Conservation (phyloP, 2,329 filamentous ascomycete genomes). For the Sordariomycetes sp. region DNA sequence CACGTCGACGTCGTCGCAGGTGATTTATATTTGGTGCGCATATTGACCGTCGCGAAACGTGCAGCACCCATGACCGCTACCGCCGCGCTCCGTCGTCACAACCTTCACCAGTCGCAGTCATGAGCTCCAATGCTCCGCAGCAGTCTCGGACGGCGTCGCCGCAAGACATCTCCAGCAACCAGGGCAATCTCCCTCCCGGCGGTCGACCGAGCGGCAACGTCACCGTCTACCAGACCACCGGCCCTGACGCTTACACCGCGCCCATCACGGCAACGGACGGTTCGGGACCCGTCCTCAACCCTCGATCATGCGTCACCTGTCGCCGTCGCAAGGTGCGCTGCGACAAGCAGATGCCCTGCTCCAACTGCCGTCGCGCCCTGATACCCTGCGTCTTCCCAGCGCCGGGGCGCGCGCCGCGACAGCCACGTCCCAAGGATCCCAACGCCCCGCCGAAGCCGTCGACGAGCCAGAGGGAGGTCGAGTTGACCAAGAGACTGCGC, state of each 20-base stretch:
- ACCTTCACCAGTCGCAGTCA: no score
- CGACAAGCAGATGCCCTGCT: slow-evolving; percentile 69
- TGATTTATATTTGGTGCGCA: no score
- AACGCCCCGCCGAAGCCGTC: slow-evolving; percentile 47
- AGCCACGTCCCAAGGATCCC: slow-evolving; percentile 54
- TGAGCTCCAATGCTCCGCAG: no score
- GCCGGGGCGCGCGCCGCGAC: slow-evolving; percentile 62
- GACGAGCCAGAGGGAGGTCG: slow-evolving; percentile 53
- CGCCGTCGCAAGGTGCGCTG: slow-evolving; percentile 61
- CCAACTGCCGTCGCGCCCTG: slow-evolving; percentile 62
- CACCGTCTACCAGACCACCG: slow-evolving; percentile 29
- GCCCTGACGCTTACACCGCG: slow-evolving; percentile 24
- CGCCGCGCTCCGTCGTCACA: no score
- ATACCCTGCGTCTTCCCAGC: slow-evolving; percentile 68
- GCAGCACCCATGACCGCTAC: no score
- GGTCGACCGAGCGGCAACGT: slow-evolving; percentile 19
- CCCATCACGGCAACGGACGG: slow-evolving; percentile 23
- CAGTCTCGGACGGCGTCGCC: slow-evolving; percentile 14
- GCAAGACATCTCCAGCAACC: slow-evolving; percentile 11
- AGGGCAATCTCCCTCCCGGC: slow-evolving; percentile 7
- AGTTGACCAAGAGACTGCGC: slow-evolving; percentile 62
- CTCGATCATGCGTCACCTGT: slow-evolving; percentile 40
- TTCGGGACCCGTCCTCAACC: slow-evolving; percentile 29
- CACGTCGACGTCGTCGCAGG: no score
- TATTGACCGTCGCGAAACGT: no score